These are phyloP conservation scores for Papiliotrema flavescens DNA, from an alignment of 1,284 basidiomycete genomes.

Conservation along the genomic window DNA sequence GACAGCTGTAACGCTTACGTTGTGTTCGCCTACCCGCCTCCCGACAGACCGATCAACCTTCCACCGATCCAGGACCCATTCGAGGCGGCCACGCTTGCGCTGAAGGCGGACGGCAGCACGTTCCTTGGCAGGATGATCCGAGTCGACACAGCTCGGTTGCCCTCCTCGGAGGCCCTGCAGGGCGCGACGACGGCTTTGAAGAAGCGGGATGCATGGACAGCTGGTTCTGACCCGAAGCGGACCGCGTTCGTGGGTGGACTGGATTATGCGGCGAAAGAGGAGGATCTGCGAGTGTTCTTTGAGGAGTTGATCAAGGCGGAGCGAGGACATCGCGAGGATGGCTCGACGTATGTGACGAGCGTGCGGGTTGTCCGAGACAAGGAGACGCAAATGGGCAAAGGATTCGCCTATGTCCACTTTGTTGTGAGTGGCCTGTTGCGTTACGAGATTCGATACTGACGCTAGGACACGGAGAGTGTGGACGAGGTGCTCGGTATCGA, in stretches of 20 bases:
- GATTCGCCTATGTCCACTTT: slow-evolving; percentile 92
- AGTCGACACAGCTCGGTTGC: slow-evolving; percentile 62
- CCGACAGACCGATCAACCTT: slow-evolving; percentile 54
- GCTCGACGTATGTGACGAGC: slow-evolving; percentile 65
- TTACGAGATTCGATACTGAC: slow-evolving; percentile 56
- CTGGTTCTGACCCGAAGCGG: slow-evolving; percentile 65
- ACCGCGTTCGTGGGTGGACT: slow-evolving; percentile 89
- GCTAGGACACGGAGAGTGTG: slow-evolving; percentile 77
- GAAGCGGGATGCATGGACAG: slow-evolving; percentile 39
- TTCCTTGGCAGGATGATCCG: slow-evolving; percentile 74
- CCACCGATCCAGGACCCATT: slow-evolving; percentile 68
- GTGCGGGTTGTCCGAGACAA: slow-evolving; percentile 87
- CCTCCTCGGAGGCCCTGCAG: slow-evolving; percentile 33
- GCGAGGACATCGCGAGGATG: slow-evolving; percentile 55
- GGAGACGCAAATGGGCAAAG: slow-evolving; percentile 95
- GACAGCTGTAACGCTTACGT: slow-evolving; percentile 78
- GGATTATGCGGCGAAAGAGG: slow-evolving; percentile 87
- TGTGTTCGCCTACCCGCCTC: slow-evolving; percentile 71
- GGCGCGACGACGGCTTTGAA: slow-evolving; percentile 36
- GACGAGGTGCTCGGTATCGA: slow-evolving; percentile 82
- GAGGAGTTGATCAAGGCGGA: slow-evolving; percentile 74
- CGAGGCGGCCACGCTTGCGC: slow-evolving; percentile 65
- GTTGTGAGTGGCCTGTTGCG: slow-evolving; percentile 55
- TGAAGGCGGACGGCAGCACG: slow-evolving; percentile 63
- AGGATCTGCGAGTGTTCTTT: slow-evolving; percentile 82